These are phyloP conservation scores for Angophora floribunda DNA, from an alignment of 345 rosid genomes.

Conservation along the genomic window DNA sequence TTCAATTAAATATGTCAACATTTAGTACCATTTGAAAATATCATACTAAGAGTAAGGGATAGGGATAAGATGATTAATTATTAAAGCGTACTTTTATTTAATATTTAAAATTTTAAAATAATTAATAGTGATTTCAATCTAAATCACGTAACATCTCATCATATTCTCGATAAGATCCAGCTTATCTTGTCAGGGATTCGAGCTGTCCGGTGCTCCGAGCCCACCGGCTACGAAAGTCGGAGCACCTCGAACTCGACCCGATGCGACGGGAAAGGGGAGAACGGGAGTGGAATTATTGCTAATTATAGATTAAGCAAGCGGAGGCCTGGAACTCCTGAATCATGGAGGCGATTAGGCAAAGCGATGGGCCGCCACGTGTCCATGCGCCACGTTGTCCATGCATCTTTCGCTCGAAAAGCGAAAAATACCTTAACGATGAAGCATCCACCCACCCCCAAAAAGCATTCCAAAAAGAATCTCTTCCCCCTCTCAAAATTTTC, in stretches of 20 bases:
- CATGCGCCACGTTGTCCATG: background rate
- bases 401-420: background rate
- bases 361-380: background rate
- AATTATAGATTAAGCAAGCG: background rate
- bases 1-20: no score
- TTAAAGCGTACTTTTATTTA: accelerated
- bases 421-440: background rate
- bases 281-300: background rate
- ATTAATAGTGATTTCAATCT: no score
- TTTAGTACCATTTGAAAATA: accelerated
- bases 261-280: background rate
- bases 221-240: no score
- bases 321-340: no score
- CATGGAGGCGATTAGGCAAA: background rate
- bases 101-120: no score
- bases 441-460: background rate
- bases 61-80: no score
- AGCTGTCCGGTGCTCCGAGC: no score
- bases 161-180: no score
- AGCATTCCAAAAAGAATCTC: background rate
- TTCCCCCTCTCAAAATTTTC: no score
- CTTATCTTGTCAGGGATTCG: no score
- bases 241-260: no score
- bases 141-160: no score
- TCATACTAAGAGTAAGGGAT: accelerated